Evolutionary conservation across 2,329 filamentous ascomycete genomes (phyloP), one percentile per base, ranked within the genome.

Genomic region (Sporothrix brunneoviolacea): DNA sequence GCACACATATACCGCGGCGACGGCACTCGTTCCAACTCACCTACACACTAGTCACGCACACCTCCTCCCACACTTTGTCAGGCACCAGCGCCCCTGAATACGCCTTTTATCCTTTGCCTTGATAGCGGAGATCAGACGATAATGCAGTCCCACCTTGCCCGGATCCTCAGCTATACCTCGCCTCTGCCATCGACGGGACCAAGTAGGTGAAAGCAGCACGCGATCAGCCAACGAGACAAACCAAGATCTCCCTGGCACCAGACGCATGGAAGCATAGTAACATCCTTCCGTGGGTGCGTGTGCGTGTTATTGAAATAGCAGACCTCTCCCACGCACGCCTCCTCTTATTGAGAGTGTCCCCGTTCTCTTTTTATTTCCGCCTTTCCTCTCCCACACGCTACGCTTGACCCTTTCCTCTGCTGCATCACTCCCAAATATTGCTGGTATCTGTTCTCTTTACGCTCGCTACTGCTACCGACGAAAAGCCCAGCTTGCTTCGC

Each of bases 71-170:
- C 32, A 9, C n/a, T 27, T 22, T 12, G 28, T 35, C 24, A 28
- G 24, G 24, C 24, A 28, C 24, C 5, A 28, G 10, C 28, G 28
- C 48, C 48, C 48, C 28, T 40, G 22, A 45, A 36, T n/a, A 40
- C 22, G 15, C 30, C 22, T 42, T 42, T 35, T 59, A 54, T 54
- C 57, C 57, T 61, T 61, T 54, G 58, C 59, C 57, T 65, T 62
- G 62, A 67, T 66, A 63, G 60, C 61, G 64, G 62, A 69, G 62
- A 70, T 72, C 68, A 70, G 68, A 71, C 66, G 69, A 71, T 71
- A 71, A 71, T 69, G 65, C 68, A 21, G 32, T 16, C 18, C 32
- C 48, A 22, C 13, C 47, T 19, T 43, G 32, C 32, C 30, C 12
- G 36, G 38, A 36, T 43, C 47, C 12, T 37, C n/a, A 21, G 21